Percentiles rank a stretch among this genome's conserved stretches.
Conservation (phyloP, 2,329 filamentous ascomycete genomes). For the Fusarium chaquense region DNA sequence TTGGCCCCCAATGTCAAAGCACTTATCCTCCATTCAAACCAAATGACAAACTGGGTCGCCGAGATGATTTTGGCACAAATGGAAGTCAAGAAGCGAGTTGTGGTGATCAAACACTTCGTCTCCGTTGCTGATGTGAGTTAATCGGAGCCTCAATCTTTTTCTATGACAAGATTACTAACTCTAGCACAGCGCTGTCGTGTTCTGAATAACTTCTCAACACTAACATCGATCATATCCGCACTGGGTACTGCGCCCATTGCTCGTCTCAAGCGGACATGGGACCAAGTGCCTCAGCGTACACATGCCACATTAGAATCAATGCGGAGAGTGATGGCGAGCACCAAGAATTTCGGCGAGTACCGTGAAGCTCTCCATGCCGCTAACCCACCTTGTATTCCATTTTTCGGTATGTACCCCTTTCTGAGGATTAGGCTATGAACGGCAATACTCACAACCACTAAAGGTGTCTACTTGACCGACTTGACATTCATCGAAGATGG, state of each 20-base stretch:
- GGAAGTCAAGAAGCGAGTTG: slow-evolving; percentile 94
- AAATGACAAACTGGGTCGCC: slow-evolving; percentile 99
- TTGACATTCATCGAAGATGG: slow-evolving; percentile 98
- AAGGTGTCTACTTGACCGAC: slow-evolving; percentile 96
- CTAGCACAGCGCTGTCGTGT: slow-evolving; percentile 82
- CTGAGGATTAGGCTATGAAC: not conserved
- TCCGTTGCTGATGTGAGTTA: slow-evolving; percentile 88
- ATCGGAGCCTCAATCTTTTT: not conserved
- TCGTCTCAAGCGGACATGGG: slow-evolving; percentile 93
- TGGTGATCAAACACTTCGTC: slow-evolving; percentile 99
- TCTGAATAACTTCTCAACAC: slow-evolving; percentile 96
- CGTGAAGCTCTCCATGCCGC: slow-evolving; percentile 91
- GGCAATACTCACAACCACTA: slow-evolving; percentile 17
- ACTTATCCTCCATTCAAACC: slow-evolving; percentile 96
- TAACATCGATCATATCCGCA: slow-evolving; percentile 97
- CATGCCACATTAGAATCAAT: slow-evolving; percentile 86
- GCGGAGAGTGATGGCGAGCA: slow-evolving; percentile 95
- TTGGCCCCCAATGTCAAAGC: slow-evolving; percentile 95
- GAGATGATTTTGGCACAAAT: slow-evolving; percentile 97
- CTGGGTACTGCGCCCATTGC: slow-evolving; percentile 95
- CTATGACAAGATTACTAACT: slow-evolving; percentile 27
- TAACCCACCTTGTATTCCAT: slow-evolving; percentile 97
- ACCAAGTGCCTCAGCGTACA: slow-evolving; percentile 88
- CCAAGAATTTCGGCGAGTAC: slow-evolving; percentile 98
- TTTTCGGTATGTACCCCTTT: slow-evolving; percentile 77